Base-by-base conservation (phyloP, 352 stramenopile species). In the Globisporangium okanoganense region DNA sequence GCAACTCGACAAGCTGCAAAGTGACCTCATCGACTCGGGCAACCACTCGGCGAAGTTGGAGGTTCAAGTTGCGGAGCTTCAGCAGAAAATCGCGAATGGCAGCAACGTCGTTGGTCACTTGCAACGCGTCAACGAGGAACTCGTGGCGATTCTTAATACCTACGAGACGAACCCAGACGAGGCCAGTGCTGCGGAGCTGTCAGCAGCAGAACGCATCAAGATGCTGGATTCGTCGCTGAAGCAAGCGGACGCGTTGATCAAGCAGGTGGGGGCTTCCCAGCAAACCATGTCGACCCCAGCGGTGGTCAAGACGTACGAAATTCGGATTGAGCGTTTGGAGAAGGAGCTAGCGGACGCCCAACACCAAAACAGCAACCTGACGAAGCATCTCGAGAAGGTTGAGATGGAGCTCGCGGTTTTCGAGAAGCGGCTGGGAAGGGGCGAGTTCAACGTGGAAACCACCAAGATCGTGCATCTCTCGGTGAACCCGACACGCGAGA, bases 401-500 rank as follows among this genome's bases (percentile, higher is more conserved):
- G 80, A 94, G 61, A 78, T 74, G 58, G 76, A 91, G 44, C 71
- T 87, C 9, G 76, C 72, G 1, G 60, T 81, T 22, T 77, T 88
- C 36, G 85, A 96, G 61, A 88, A 87, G 36, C 79, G 85, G 2
- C 67, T 94, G 20, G 86, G 81, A 24, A 68, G 73, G 53, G 86
- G 85, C 36, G 84, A 93, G 49, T 91, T 88, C 62, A 95, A 96
- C 53, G 61, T 78, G 9, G 71, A 85, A 40, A 92, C 76, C 18
- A 95, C 85, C 27, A 96, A 96, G 62, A 87, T 96, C n/a, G 73
- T 96, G 10, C 87, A 96, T 64, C 65, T 94, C 35, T 70, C 85
- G n/a, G 69, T 93, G 14, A 95, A 95, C 35, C 86, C 86, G n/a
- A 90, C 85, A 24, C 75, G 73, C 16, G 80, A 92, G 51, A 58